Base-by-base conservation (phyloP, 495 filamentous ascomycete species). In the Aspergillus olivimuriae region DNA sequence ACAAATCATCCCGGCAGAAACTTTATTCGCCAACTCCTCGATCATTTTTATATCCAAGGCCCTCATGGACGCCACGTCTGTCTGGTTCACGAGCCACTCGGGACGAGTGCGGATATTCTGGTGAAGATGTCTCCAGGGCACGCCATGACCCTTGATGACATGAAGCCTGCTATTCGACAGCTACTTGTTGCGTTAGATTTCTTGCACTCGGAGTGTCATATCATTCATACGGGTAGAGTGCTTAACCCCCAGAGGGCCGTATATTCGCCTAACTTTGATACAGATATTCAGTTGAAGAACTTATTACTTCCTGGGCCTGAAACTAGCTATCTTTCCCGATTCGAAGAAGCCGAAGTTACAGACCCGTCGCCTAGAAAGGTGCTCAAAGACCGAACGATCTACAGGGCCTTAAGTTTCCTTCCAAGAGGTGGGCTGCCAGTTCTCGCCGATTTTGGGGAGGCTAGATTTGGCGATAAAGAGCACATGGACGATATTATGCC, bases 221-320 rank as follows among this genome's bases (percentile, higher is more conserved):
- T 73, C 4, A 58, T 72, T 12, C 70, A 77, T 47, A 68, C 68
- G 9, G 72, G 68, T 71, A 48, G 28, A 36, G n/a, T n/a, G n/a
- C n/a, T n/a, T n/a, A n/a, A n/a, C n/a, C n/a, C n/a, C n/a, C n/a
- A 20, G 15, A 22, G 11, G 34, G 20, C 15, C 16, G n/a, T n/a
- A n/a, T n/a, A n/a, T n/a, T n/a, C n/a, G n/a, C 22, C 26, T 48
- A 41, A 41, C 15, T 40, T 36, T 34, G n/a, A 19, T 26, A 19
- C 34, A 61, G 55, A 59, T 50, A 34, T 63, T 14, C 47, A 61
- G 37, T 41, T 56, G 22, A 41, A 50, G 10, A 61, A 59, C 26
- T 33, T 63, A n/a, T 45, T 56, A 34, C 33, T 60, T 1, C 46
- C 43, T 5, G 45, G 58, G 22, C 47, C 56, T 22, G 55, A 59